A percentile compares a stretch with the other conserved stretches of the same genome.
These are phyloP conservation scores for Syzygium syzygioides DNA, from an alignment of 441 rosid species.

Conservation along the genomic window DNA sequence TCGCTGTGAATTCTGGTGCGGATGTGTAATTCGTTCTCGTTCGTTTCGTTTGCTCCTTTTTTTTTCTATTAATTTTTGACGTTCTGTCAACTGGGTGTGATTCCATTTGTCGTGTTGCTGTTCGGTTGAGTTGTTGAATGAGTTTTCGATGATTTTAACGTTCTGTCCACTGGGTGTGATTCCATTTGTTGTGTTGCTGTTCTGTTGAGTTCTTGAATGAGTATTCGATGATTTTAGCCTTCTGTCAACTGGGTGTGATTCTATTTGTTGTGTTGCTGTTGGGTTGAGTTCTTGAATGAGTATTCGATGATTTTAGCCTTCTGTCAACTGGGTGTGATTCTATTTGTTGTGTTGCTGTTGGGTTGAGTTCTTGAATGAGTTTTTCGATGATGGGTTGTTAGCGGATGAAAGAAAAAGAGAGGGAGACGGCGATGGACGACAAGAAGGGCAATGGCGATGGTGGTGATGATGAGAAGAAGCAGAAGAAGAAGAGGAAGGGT, in stretches of 20 bases:
- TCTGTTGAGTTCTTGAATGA: too few relatives aligned
- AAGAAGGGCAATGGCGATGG: not conserved
- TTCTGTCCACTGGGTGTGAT: too few relatives aligned
- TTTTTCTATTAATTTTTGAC: too few relatives aligned
- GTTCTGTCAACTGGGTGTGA: too few relatives aligned
- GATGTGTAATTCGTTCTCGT: not conserved
- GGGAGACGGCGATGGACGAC: not conserved
- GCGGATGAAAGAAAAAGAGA: not conserved
- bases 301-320: not conserved
- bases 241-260: not conserved
- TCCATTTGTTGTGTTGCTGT: too few relatives aligned
- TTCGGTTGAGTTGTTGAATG: too few relatives aligned
- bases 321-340: not conserved
- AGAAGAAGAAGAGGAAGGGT: not conserved
- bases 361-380: not conserved
- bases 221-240: not conserved
- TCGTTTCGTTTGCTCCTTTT: too few relatives aligned
- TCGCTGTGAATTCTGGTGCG: not conserved
- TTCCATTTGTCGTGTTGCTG: too few relatives aligned
- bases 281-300: not conserved
- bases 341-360: not conserved
- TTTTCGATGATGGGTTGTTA: not conserved
- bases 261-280: not conserved
- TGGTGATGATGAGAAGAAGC: not conserved
- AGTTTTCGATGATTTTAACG: too few relatives aligned